Evolutionary conservation across 1,139 yeast species (phyloP).

Genomic region (Yamadazyma mexicana): DNA sequence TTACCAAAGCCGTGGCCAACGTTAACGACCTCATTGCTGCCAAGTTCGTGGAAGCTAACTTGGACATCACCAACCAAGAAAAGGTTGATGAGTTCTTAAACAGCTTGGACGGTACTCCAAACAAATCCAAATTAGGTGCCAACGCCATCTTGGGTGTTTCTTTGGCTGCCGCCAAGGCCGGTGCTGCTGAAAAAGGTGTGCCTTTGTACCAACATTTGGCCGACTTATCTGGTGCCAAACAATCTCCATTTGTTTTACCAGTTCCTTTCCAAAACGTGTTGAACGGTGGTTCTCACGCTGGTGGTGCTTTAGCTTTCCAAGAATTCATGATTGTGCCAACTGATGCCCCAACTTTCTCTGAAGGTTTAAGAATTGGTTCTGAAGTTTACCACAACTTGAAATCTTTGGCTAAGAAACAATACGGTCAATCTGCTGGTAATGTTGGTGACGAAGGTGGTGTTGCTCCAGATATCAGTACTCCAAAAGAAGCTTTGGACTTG

Average conservation of each 20-base stretch:
- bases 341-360: constrained; percentile 82
- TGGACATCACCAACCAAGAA: constrained; percentile 77
- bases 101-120: constrained; percentile 86
- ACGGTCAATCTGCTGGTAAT: constrained; percentile 97
- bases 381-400: constrained; percentile 96
- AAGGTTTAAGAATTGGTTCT: constrained; percentile 92
- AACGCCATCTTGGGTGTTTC: constrained; percentile 96
- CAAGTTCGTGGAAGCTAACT: constrained; percentile 70
- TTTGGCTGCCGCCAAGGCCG: constrained; percentile 90
- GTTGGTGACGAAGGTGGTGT: constrained; percentile 99
- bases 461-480: constrained; percentile 91
- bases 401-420: constrained; percentile 83
- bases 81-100: constrained; percentile 77
- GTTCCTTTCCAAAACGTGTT: constrained; percentile 97
- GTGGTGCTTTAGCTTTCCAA: constrained; percentile 97
- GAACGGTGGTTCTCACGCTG: constrained; percentile 99
- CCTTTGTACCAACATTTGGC: constrained; percentile 88
- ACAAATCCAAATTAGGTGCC: constrained; percentile 94
- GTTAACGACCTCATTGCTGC: constrained; percentile 90
- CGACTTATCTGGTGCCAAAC: constrained; percentile 61
- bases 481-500: constrained; percentile 94
- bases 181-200: constrained; percentile 85
- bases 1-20: constrained; percentile 84
- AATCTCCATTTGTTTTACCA: constrained; percentile 76
- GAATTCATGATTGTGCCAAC: constrained; percentile 98